phyloP scores from a whole-genome alignment of 805 yeast genomes.

The Candida ponderosae region DNA sequence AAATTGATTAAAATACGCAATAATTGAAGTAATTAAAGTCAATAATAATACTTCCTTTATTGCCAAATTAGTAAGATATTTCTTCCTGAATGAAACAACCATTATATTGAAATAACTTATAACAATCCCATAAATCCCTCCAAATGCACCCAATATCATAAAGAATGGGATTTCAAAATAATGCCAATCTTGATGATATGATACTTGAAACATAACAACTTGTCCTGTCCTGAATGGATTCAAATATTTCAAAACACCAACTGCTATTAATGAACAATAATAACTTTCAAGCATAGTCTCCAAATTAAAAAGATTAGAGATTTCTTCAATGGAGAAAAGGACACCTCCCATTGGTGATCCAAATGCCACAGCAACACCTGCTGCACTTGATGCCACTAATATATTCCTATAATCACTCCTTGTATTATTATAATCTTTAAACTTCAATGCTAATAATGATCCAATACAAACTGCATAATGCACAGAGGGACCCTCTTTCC shows the following conservation, averaged over 20 bases:
- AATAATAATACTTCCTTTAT: constrained; percentile 65
- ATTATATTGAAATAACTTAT: constrained; percentile 69
- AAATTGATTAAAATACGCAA: constrained; percentile 81
- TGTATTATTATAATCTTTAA: constrained; percentile 22
- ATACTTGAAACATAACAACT: constrained; percentile 87
- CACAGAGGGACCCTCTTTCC: constrained; percentile 97
- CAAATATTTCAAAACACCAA: constrained; percentile 66
- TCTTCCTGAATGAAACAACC: constrained; percentile 71
- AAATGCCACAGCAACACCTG: constrained; percentile 98
- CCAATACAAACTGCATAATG: constrained; percentile 99
- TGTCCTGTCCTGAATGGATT: constrained; percentile 96
- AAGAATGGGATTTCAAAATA: constrained; percentile 78
- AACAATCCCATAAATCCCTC: constrained; percentile 82
- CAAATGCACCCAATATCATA: constrained; percentile 75
- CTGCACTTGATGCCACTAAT: constrained; percentile 87
- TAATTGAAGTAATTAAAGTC: constrained; percentile 59
- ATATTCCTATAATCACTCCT: constrained; percentile 13
- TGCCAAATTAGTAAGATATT: constrained; percentile 46
- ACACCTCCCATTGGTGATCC: constrained; percentile 98
- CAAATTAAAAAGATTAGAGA: constrained; percentile 63
- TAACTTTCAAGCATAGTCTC: constrained; percentile 87
- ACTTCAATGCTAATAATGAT: constrained; percentile 45
- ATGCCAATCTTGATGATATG: constrained; percentile 82
- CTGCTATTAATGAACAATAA: constrained; percentile 85
- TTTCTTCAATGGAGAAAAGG: constrained; percentile 86